These are phyloP conservation scores for Talaromyces sp. DNA, from an alignment of 2,329 filamentous ascomycete species.

Conservation along the genomic window DNA sequence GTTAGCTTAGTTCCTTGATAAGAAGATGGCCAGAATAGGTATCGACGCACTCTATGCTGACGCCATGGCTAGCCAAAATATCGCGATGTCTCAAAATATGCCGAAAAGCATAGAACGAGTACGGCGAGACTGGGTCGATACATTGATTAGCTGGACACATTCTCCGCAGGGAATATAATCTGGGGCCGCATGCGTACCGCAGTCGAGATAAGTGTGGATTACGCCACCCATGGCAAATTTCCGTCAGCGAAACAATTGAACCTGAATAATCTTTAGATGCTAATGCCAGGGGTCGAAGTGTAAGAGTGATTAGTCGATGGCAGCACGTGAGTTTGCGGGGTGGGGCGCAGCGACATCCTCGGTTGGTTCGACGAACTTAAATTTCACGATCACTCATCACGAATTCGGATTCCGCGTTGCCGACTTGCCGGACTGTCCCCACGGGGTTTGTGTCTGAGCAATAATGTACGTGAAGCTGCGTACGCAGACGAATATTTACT, in stretches of 20 bases:
- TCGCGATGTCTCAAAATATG: slow-evolving; percentile 55
- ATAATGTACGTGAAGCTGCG: background rate
- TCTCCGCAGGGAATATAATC: background rate
- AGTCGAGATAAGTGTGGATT: slow-evolving; percentile 64
- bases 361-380: background rate
- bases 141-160: background rate
- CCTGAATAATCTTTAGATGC: background rate
- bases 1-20: background rate
- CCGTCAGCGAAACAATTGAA: background rate
- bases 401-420: background rate
- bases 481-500: background rate
- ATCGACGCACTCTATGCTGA: slow-evolving; percentile 60
- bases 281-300: background rate
- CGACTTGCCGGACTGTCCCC: background rate
- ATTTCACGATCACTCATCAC: slow-evolving; percentile 1
- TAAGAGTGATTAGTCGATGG: no score
- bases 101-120: slow-evolving; percentile 49
- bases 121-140: slow-evolving; percentile 55
- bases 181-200: slow-evolving; percentile 45
- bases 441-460: background rate
- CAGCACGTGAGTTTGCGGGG: background rate
- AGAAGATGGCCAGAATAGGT: background rate
- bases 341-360: background rate
- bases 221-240: slow-evolving; percentile 48
- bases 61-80: slow-evolving; percentile 52